Percentiles rank a stretch among this genome's conserved stretches.
These are phyloP conservation scores for Pleurotus giganteus DNA, from an alignment of 768 basidiomycete genomes.

Conservation along the genomic window DNA sequence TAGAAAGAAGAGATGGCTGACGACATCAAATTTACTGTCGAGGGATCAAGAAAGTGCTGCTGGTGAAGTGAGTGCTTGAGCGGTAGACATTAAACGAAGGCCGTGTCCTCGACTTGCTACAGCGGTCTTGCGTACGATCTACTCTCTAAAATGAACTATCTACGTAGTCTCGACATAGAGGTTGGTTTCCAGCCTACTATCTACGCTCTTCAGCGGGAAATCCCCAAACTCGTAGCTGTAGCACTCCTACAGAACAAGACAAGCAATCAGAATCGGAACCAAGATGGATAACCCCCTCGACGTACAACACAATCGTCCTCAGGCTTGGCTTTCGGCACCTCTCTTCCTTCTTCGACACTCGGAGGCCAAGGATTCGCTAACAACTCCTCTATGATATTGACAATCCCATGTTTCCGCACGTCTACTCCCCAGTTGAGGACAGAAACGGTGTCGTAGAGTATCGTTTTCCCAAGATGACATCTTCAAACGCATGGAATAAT, in stretches of 20 bases:
- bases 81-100: too few relatives aligned
- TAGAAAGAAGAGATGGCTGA: too few relatives aligned
- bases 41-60: too few relatives aligned
- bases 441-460: slow-evolving; percentile 90
- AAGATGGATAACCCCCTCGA: slow-evolving; percentile 4
- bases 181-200: too few relatives aligned
- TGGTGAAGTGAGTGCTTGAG: too few relatives aligned
- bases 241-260: slow-evolving; percentile 42
- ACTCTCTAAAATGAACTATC: too few relatives aligned
- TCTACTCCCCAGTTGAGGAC: slow-evolving; percentile 85
- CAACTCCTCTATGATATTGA: slow-evolving; percentile 72
- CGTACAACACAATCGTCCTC: slow-evolving; percentile 76
- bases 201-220: slow-evolving; percentile 10
- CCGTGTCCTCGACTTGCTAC: too few relatives aligned
- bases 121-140: too few relatives aligned
- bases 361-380: slow-evolving; percentile 71
- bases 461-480: slow-evolving; percentile 84
- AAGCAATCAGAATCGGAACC: background rate
- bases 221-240: slow-evolving; percentile 63
- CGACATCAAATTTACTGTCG: too few relatives aligned
- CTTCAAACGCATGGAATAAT: slow-evolving; percentile 28
- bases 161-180: too few relatives aligned
- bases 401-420: slow-evolving; percentile 78
- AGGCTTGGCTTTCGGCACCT: slow-evolving; percentile 52
- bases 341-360: slow-evolving; percentile 55